Conservation (phyloP, 495 filamentous ascomycete genomes). For the Cercophora samala region DNA sequence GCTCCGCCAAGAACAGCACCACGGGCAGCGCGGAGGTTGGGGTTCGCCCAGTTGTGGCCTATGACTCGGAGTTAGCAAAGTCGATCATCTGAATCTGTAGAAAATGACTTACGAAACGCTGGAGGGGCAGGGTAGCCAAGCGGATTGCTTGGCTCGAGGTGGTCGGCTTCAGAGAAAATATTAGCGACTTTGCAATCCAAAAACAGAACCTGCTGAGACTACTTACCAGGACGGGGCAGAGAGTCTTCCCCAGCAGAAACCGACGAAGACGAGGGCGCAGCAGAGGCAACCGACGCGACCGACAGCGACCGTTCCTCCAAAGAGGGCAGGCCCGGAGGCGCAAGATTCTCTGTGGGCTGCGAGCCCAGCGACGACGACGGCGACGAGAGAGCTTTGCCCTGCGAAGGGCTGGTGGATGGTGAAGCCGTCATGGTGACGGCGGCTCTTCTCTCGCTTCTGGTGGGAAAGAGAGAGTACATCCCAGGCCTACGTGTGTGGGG, state of each 20-base stretch:
- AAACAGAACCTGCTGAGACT: background rate
- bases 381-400: background rate
- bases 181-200: background rate
- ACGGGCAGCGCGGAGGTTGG: slow-evolving; percentile 12
- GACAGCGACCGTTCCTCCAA: background rate
- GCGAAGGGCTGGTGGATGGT: background rate
- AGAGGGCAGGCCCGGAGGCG: background rate
- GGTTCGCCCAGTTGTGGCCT: slow-evolving; percentile 2
- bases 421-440: background rate
- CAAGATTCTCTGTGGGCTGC: background rate
- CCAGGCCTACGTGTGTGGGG: background rate
- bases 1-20: background rate
- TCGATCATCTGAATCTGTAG: background rate
- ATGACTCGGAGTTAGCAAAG: background rate
- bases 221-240: background rate
- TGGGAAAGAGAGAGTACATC: background rate
- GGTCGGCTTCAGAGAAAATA: slow-evolving; percentile 4
- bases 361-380: background rate
- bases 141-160: slow-evolving; percentile 22
- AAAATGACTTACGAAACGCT: slow-evolving; percentile 24
- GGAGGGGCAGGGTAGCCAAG: slow-evolving; percentile 23
- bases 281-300: background rate
- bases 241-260: background rate
- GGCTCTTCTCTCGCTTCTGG: background rate
- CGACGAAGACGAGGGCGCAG: background rate